Evolutionary conservation across 495 filamentous ascomycete species (phyloP), one percentile per base, ranked within the genome.

Genomic region (Ascobolus immersus): DNA sequence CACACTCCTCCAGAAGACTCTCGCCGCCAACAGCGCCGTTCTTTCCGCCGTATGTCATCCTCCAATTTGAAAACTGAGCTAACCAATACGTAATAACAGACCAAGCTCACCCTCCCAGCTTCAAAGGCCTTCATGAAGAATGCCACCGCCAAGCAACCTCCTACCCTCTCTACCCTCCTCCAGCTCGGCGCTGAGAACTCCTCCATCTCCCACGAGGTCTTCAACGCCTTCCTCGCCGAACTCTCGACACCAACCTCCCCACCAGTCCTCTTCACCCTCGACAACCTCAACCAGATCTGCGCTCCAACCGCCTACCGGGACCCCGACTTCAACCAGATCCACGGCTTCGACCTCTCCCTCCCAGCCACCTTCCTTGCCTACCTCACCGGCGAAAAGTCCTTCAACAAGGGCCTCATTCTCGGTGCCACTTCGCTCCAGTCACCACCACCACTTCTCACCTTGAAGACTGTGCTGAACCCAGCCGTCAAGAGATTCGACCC

Each of bases 211-310:
- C 82, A 73, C 71, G 58, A 71, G 15, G 64, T 86, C 28, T 92
- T 91, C 60, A 64, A 70, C 43, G 70, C 75, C 8, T 55, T 96
- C 13, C 77, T 78, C 65, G 49, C 58, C 9, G 86, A 96, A 52
- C 62, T 96, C 21, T 72, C 60, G 1, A 53, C 57, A 2, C 57
- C 69, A 30, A 10, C 9, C 21, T 74, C 77, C 0, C 86, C 84
- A 5, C 82, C 81, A 0, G 59, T 90, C 32, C 56, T 92, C 15
- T 60, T 94, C 39, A 46, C 66, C 9, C 56, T 91, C 18, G 86
- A 96, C 55, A 70, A 70, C 34, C 56, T 93, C 14, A 58, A 60
- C 23, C 73, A 81, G 55, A 67, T 79, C 56, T 89, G 89, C 77
- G 58, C 59, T 37, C 32, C 57, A 18, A 73, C 71, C 36, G 60